Conservation (phyloP, 1,139 yeast genomes). For the Debaryomycetaceae sp. region DNA sequence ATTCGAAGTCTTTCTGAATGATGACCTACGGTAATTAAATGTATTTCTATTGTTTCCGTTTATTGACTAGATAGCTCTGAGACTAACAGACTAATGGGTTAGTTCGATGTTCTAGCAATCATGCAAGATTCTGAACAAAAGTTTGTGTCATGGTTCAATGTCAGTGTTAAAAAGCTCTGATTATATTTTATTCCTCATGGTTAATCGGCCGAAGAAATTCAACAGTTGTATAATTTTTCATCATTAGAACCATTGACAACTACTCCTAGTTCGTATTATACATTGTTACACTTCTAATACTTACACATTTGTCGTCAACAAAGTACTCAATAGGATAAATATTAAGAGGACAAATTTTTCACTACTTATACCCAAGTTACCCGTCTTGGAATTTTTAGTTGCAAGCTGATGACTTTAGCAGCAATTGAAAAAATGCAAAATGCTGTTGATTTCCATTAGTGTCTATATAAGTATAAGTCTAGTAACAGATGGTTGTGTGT, state of each 20-base stretch:
- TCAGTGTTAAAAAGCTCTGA: constrained; percentile 76
- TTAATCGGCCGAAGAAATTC: constrained; percentile 69
- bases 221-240: constrained; percentile 38
- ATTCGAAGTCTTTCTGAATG: too few species aligned
- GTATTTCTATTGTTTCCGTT: not conserved
- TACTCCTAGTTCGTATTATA: not conserved
- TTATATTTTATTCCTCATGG: constrained; percentile 52
- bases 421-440: not conserved
- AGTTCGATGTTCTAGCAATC: too few species aligned
- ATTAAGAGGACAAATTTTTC: not conserved
- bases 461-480: not conserved
- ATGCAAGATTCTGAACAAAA: too few species aligned
- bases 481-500: not conserved
- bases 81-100: too few species aligned
- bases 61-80: not conserved
- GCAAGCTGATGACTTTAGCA: not conserved
- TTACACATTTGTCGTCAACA: constrained; percentile 1
- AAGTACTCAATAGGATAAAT: too few species aligned
- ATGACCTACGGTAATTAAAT: not conserved
- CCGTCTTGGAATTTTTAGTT: not conserved
- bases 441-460: not conserved
- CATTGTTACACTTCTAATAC: not conserved
- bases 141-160: constrained; percentile 1
- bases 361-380: not conserved
- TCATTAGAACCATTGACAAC: constrained; percentile 18